Evolutionary conservation across 768 basidiomycete genomes (phyloP), one percentile per base, ranked within the genome.

Genomic region (Macrolepiota fuliginosa): DNA sequence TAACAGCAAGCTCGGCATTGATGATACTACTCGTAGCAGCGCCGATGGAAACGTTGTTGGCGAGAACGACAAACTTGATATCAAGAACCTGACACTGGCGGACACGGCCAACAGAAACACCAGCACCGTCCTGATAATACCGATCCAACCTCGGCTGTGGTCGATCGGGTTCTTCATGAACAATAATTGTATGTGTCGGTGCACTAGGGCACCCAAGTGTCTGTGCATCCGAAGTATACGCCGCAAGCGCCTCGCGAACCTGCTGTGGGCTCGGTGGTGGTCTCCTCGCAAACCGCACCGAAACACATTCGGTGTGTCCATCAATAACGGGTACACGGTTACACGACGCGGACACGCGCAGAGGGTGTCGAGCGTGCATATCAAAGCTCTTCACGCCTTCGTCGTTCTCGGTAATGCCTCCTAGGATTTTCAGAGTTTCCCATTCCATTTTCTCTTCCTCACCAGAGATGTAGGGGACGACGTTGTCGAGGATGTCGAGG

Each of bases 401-500:
- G 59, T 88, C 86, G 53, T 80, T 79, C 25, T 83, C 77, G 2
- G 78, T 68, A 60, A 98, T 68, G 2, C 89, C 94, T 24, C 97
- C 96, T 22, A 99, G 86, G 69, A 99, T 99, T 79, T 98, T 99
- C 68, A 91, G 83, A 5, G 93, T 90, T 77, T 99, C 97, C 97
- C 97, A 99, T 73, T 99, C 96, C 65, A 98, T 94, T 73, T 98
- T 99, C 71, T 98, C 97, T 68, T 94, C 92, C 70, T 98, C 96
- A 53, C 96, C 94, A 17, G 84, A 75, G 73, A 99, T 98, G 75
- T 92, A 88, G 4, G 97, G 97, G 1, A 99, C 89, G 71, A 99
- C 81, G 78, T 98, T 98, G 77, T 98, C 97, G 65, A 97, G 68
- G 72, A 98, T 92, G 74, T 98, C 97, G 60, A 99, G 81, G 46